Evolutionary conservation across 805 yeast genomes (phyloP).

Genomic region (Wickerhamomyces alni): DNA sequence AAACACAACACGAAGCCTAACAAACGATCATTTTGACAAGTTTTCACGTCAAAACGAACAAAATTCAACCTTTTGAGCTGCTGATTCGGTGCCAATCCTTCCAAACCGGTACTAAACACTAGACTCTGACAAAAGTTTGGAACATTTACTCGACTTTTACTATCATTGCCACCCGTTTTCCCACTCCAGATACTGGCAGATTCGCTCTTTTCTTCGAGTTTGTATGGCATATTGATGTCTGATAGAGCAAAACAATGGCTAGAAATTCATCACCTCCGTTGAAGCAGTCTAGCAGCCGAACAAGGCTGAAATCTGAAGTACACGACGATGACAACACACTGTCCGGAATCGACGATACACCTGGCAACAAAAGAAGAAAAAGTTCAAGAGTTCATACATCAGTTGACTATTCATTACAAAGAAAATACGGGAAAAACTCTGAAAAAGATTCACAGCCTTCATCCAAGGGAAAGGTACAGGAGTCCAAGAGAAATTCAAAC

Average conservation of each 20-base stretch:
- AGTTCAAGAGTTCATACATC: constrained; percentile 7
- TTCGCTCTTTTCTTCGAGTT: background rate
- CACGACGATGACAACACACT: background rate
- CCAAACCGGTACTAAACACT: background rate
- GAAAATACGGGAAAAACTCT: background rate
- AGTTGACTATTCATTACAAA: constrained; percentile 6
- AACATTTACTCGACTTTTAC: no score
- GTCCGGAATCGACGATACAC: background rate
- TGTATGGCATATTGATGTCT: background rate
- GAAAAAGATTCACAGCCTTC: constrained; percentile 1
- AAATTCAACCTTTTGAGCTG: background rate
- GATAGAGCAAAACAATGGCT: background rate
- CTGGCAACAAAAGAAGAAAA: constrained; percentile 4
- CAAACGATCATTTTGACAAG: background rate
- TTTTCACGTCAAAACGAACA: background rate
- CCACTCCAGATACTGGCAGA: no score
- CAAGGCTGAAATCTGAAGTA: background rate
- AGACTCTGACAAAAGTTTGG: background rate
- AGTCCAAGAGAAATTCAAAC: background rate
- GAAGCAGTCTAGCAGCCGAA: constrained; percentile 3
- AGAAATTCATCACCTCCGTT: constrained; percentile 1
- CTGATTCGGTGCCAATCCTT: background rate
- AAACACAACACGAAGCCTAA: background rate
- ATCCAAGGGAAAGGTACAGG: background rate
- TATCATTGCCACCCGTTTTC: no score